These are phyloP conservation scores for Dendrobium catenatum DNA, from an alignment of 106 monocot genomes.

Conservation along the genomic window DNA sequence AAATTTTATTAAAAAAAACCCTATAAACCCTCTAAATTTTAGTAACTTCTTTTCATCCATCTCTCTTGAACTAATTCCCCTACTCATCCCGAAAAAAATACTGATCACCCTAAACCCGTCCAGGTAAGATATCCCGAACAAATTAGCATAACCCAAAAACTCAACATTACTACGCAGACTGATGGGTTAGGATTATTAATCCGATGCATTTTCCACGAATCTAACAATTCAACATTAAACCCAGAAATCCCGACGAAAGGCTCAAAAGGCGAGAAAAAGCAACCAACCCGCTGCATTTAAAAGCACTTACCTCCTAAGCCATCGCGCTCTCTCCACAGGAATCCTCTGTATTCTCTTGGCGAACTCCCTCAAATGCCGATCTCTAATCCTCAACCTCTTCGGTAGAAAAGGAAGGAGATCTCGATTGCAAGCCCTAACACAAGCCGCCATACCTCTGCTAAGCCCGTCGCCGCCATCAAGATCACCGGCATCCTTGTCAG, in stretches of 20 bases:
- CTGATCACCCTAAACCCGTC: too few species aligned
- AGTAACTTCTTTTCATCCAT: too few species aligned
- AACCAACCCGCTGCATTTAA: background rate
- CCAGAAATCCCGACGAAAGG: background rate
- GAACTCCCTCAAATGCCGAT: constrained; percentile 39
- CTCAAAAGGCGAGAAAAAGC: background rate
- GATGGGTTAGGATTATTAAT: background rate
- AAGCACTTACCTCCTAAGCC: background rate
- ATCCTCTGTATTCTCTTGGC: constrained; percentile 74
- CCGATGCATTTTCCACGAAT: background rate
- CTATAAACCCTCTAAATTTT: too few species aligned
- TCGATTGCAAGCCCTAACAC: too few species aligned
- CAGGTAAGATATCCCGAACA: too few species aligned
- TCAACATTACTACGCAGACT: background rate
- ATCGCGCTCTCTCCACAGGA: constrained; percentile 43
- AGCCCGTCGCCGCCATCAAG: constrained; percentile 6
- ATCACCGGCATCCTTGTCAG: constrained; percentile 9
- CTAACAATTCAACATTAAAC: background rate
- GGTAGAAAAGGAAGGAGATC: constrained; percentile 89
- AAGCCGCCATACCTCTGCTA: background rate
- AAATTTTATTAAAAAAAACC: too few species aligned
- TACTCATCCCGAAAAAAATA: too few species aligned
- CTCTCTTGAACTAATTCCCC: too few species aligned
- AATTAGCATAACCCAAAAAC: background rate
- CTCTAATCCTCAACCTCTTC: constrained; percentile 66